Base-by-base conservation (phyloP, 352 stramenopile genomes). In the Globisporangium paddicum region DNA sequence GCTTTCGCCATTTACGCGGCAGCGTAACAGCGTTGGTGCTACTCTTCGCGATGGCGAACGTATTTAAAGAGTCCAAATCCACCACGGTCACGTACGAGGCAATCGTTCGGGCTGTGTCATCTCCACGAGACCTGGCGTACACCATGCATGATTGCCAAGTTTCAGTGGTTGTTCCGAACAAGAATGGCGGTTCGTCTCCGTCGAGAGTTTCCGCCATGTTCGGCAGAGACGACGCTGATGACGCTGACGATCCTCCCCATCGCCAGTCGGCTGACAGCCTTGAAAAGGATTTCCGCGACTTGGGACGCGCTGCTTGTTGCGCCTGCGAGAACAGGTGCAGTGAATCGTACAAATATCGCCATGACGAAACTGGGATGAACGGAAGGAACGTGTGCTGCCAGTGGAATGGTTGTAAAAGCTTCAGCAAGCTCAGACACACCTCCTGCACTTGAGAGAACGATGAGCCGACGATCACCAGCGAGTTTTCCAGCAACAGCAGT, bases 301-400 rank as follows among this genome's bases (percentile, higher is more conserved):
- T 86, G 7, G 77, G 69, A 55, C 75, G 79, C 51, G 74, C 61
- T 30, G 73, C 71, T 3, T 78, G 46, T 53, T 90, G 78, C 18
- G 73, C 60, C 34, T 85, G 67, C 25, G 78, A 67, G 56, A 88
- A 83, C 25, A 79, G 69, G 40, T 79, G 73, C 28, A 85, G 57
- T 42, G 77, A 63, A 53, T 95, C 83, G 13, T 79, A 69, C 23
- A 93, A 60, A 52, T 89, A 90, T 21, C 72, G 68, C 77, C 82
- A 91, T 3, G 82, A 92, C 25, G 82, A 66, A 14, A 90, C 73
- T 11, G 83, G 80, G 8, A 93, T 58, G 52, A 91, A 93, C 25
- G 86, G 83, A 5, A 91, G 48, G 46, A 89, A 87, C 21, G 79
- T 88, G 62, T 90, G 81, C 44, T 89, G 79, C 86, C 86, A 95